A percentile compares a stretch with the other conserved stretches of the same genome.
Evolutionary conservation across 2,329 filamentous ascomycete species (phyloP).

Genomic region (Colletotrichum aenigma): DNA sequence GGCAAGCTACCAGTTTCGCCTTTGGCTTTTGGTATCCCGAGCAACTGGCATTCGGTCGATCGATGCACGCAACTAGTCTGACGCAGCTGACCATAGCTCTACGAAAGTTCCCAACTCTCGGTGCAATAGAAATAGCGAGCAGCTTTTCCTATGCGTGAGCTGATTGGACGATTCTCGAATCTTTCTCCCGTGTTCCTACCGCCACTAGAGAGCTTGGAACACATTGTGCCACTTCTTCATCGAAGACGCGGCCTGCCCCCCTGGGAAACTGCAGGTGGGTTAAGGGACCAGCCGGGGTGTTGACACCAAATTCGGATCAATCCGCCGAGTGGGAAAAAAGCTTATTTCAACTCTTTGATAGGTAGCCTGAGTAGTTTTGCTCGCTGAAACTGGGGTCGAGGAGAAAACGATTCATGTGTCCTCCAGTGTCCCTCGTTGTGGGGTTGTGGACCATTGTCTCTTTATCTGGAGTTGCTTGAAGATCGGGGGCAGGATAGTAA

Average conservation of each 20-base stretch:
- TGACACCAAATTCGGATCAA: neutral
- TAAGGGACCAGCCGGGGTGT: neutral
- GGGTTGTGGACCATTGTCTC: neutral
- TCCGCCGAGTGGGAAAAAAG: neutral
- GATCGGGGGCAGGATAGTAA: neutral
- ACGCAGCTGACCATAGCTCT: neutral
- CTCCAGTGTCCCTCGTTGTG: neutral
- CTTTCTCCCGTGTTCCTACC: neutral
- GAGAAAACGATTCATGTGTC: neutral
- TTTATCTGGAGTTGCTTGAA: neutral
- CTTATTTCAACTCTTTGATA: neutral
- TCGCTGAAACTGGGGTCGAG: neutral
- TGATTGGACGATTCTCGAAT: neutral
- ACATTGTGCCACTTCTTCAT: neutral
- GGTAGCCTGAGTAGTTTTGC: neutral
- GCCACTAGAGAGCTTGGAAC: neutral
- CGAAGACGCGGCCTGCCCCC: neutral
- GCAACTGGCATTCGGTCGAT: neutral
- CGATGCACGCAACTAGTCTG: neutral
- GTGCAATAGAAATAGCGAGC: neutral
- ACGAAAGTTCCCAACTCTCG: neutral
- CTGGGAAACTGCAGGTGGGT: neutral
- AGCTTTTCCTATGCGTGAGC: neutral
- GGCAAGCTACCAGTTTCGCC: neutral
- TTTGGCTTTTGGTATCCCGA: neutral